These are phyloP conservation scores for Exidia glandulosa DNA, from an alignment of 768 basidiomycete genomes.

Conservation along the genomic window DNA sequence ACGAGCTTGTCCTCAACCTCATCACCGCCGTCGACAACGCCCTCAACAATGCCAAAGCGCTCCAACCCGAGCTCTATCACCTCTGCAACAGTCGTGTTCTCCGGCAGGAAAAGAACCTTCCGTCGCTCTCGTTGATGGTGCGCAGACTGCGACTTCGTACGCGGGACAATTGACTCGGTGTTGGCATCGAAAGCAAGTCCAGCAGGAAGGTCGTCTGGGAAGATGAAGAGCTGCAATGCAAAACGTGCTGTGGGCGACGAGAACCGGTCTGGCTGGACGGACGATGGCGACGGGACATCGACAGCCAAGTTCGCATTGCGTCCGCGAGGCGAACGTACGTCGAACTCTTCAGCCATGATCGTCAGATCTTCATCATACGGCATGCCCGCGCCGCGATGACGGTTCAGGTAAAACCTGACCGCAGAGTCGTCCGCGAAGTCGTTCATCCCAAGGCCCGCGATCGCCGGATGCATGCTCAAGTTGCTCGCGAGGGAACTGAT, in stretches of 20 bases:
- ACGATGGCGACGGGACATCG: constrained; percentile 17
- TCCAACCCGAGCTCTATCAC: constrained; percentile 90
- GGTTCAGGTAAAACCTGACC: constrained; percentile 92
- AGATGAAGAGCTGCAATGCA: constrained; percentile 76
- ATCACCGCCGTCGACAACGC: constrained; percentile 98
- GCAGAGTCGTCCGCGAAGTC: constrained; percentile 96
- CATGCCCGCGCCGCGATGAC: constrained; percentile 30
- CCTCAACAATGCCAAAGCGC: constrained; percentile 87
- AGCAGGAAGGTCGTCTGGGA: constrained; percentile 85
- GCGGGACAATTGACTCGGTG: constrained; percentile 79
- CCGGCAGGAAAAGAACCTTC: constrained; percentile 85
- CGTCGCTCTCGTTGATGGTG: constrained; percentile 41
- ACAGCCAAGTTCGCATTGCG: constrained; percentile 23
- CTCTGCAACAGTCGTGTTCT: constrained; percentile 92
- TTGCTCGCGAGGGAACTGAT: constrained; percentile 91
- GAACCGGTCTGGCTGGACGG: constrained; percentile 60
- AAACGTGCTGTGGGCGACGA: constrained; percentile 78
- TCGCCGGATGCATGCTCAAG: constrained; percentile 89
- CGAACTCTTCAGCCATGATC: background rate
- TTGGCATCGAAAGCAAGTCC: constrained; percentile 89
- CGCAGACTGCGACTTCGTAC: constrained; percentile 35
- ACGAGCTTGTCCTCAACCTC: constrained; percentile 89
- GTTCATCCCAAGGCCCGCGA: constrained; percentile 88
- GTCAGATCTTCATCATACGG: constrained; percentile 28
- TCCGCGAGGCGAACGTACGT: background rate